phyloP scores from a whole-genome alignment of 2,329 filamentous ascomycete species.

The Alternaria sp. region DNA sequence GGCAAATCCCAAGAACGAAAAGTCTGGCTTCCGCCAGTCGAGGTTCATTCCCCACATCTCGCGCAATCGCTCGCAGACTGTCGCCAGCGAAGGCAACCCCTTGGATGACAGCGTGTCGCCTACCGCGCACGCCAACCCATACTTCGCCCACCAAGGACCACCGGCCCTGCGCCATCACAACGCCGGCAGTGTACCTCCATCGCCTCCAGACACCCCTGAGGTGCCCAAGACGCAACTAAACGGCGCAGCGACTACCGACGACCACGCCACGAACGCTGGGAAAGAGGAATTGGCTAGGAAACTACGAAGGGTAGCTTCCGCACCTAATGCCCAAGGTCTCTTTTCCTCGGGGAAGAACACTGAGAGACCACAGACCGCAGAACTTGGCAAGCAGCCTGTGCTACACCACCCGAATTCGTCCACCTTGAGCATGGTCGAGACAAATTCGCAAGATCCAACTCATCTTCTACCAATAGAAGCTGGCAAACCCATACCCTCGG shows the following conservation, averaged over 20 bases:
- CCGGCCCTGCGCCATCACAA: slow-evolving; percentile 94
- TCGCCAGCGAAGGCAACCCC: slow-evolving; percentile 90
- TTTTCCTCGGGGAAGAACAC: slow-evolving; percentile 66
- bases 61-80: slow-evolving; percentile 87
- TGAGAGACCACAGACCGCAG: slow-evolving; percentile 80
- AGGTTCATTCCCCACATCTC: slow-evolving; percentile 88
- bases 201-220: slow-evolving; percentile 87
- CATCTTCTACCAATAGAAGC: slow-evolving; percentile 48
- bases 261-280: slow-evolving; percentile 75
- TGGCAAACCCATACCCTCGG: slow-evolving; percentile 67
- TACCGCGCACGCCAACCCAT: slow-evolving; percentile 93
- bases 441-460: slow-evolving; percentile 40
- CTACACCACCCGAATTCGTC: slow-evolving; percentile 64
- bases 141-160: slow-evolving; percentile 95
- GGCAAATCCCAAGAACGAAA: slow-evolving; percentile 66
- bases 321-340: slow-evolving; percentile 93
- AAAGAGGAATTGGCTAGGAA: slow-evolving; percentile 96
- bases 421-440: slow-evolving; percentile 65
- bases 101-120: slow-evolving; percentile 90
- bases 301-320: slow-evolving; percentile 91
- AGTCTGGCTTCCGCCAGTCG: slow-evolving; percentile 80
- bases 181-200: slow-evolving; percentile 89
- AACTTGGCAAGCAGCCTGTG: slow-evolving; percentile 84
- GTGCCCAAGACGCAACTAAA: slow-evolving; percentile 69
- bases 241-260: slow-evolving; percentile 70